These are phyloP conservation scores for Pycnococcus provasolii DNA, from an alignment of 139 green algal genomes.

Conservation along the genomic window DNA sequence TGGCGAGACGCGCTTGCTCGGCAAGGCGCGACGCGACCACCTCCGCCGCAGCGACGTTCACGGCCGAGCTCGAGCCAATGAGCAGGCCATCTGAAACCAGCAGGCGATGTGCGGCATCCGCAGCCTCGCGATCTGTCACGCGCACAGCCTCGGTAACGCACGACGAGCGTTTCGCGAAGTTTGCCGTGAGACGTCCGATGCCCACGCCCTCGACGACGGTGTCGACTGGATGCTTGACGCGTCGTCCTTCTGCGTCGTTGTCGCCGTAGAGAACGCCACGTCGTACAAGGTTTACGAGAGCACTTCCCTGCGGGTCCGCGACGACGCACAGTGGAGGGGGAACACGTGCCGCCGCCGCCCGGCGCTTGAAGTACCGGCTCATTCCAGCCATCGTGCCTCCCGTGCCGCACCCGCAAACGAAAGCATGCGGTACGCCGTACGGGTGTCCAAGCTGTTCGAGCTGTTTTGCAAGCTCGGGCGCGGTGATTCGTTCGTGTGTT, in stretches of 20 bases:
- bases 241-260: conserved; percentile 80
- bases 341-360: not conserved
- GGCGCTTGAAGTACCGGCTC: conserved; percentile 49
- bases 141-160: conserved; percentile 63
- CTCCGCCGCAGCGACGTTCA: conserved; percentile 77
- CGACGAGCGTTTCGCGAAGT: conserved; percentile 50
- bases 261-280: conserved; percentile 71
- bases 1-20: too few species aligned
- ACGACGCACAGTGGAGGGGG: conserved; percentile 42
- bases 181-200: conserved; percentile 83
- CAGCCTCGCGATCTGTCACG: conserved; percentile 62
- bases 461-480: conserved; percentile 75
- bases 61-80: conserved; percentile 38
- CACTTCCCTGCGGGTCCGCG: conserved; percentile 75
- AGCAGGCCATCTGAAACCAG: conserved; percentile 78
- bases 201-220: conserved; percentile 79
- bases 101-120: conserved; percentile 74
- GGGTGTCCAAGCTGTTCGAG: conserved; percentile 36
- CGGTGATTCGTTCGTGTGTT: conserved; percentile 55
- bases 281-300: conserved; percentile 84
- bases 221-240: conserved; percentile 79
- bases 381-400: conserved; percentile 88
- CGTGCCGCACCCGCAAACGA: conserved; percentile 84
- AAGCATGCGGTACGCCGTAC: conserved; percentile 37
- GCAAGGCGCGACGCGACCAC: conserved; percentile 54